phyloP scores from a whole-genome alignment of 495 filamentous ascomycete genomes.

The Neurospora hispaniola region DNA sequence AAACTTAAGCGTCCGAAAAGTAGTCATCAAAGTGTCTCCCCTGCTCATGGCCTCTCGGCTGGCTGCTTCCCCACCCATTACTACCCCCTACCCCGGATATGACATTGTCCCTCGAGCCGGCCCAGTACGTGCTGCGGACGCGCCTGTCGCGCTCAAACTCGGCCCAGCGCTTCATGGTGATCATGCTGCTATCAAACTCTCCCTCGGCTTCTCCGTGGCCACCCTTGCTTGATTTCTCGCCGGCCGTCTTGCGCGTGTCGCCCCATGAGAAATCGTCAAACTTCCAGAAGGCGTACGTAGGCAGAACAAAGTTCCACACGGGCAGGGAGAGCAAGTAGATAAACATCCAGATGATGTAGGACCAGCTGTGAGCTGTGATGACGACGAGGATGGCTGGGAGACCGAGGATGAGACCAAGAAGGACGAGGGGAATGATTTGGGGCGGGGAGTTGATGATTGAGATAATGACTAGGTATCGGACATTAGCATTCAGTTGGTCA shows the following conservation, averaged over 20 bases:
- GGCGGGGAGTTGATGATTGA: conserved; percentile 74
- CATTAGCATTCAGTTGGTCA: background rate
- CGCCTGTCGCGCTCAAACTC: conserved; percentile 70
- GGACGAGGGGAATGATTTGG: conserved; percentile 86
- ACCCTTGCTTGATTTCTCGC: conserved; percentile 69
- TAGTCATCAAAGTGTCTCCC: conserved; percentile 36
- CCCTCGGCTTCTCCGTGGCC: conserved; percentile 74
- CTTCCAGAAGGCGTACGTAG: conserved; percentile 96
- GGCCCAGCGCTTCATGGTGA: conserved; percentile 96
- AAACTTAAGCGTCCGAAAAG: conserved; percentile 37
- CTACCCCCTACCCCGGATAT: conserved; percentile 17
- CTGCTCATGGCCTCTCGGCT: conserved; percentile 27
- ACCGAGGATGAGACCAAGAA: conserved; percentile 86
- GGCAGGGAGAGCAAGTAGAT: conserved; percentile 91
- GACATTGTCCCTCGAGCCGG: conserved; percentile 34
- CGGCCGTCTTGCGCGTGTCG: conserved; percentile 91
- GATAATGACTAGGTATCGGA: conserved; percentile 54
- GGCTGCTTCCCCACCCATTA: conserved; percentile 11
- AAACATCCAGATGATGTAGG: conserved; percentile 93
- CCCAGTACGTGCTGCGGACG: conserved; percentile 32
- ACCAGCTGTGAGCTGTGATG: conserved; percentile 86
- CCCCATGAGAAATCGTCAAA: conserved; percentile 99
- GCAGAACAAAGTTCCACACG: conserved; percentile 96
- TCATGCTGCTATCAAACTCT: conserved; percentile 95
- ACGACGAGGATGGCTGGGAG: conserved; percentile 88